Base-by-base conservation (phyloP, 768 basidiomycete species). In the Lactifluus rugatus region DNA sequence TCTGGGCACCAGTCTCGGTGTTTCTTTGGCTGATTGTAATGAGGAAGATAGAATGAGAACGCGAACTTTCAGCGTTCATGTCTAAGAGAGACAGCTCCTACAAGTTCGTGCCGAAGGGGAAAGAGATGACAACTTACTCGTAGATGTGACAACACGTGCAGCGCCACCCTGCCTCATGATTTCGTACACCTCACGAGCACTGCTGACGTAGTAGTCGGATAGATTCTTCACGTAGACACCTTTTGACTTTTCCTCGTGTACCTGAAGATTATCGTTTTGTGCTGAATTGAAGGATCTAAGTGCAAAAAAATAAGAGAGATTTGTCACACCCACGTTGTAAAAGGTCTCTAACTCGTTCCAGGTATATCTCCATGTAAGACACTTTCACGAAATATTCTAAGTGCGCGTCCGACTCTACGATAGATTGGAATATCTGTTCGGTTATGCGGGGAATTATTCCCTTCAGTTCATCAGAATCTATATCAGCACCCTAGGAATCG, bases 301-400 rank as follows among this genome's bases (percentile, higher is more conserved):
- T 31, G 41, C 34, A 25, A 16, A 45, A 44, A 46, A 32, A 25
- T 19, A 34, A 14, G 39, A 23, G 19, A 37, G 6, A 31, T 14
- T n/a, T n/a, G 39, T 23, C 36, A 48, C 13, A 81, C 95, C 68
- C 72, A 98, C 95, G 96, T 60, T 93, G 87, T 54, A 99, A 79
- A 55, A 99, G 74, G 78, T 99, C 96, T 52, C 94, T 81, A 64
- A 99, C 92, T 62, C 87, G 83, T 73, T 99, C 96, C 60, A 98
- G 79, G 72, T 99, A 99, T 59, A 99, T 98, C 75, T 99, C 96
- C 95, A 99, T 97, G 72, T 98, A 99, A 36, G 93, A 96, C 52
- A 97, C 96, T 74, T 99, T 99, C 70, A 99, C 96, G 63, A 97
- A 84, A 71, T 99, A 99, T 72, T 99, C 96, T 57, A 99, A 75